Evolutionary conservation across 1,139 yeast genomes (phyloP).

Genomic region (Suhomyces yuchorum): DNA sequence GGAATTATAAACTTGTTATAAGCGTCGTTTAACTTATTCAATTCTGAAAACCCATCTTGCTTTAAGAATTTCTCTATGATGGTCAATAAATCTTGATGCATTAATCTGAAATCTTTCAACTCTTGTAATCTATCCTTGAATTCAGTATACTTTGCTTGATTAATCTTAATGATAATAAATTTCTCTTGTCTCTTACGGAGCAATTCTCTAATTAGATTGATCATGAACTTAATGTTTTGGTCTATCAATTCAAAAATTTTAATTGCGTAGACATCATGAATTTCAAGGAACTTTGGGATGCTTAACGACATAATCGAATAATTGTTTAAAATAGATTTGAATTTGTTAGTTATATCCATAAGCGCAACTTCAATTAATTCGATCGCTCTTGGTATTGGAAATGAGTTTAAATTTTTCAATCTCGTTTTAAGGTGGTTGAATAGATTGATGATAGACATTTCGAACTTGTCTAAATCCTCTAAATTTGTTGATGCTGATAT

Average conservation of each 20-base stretch:
- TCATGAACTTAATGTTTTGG: slow-evolving; percentile 37
- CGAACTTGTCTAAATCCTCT: slow-evolving; percentile 44
- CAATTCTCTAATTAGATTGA: slow-evolving; percentile 67
- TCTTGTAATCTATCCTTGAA: slow-evolving; percentile 51
- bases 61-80: slow-evolving; percentile 33
- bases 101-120: slow-evolving; percentile 48
- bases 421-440: slow-evolving; percentile 63
- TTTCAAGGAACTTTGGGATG: slow-evolving; percentile 24
- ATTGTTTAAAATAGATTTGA: slow-evolving; percentile 25
- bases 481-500: slow-evolving; percentile 32
- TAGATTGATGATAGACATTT: slow-evolving; percentile 47
- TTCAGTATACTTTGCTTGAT: slow-evolving; percentile 42
- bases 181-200: slow-evolving; percentile 74
- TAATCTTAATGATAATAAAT: slow-evolving; percentile 64
- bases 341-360: slow-evolving; percentile 33
- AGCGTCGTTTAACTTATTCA: slow-evolving; percentile 31
- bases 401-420: slow-evolving; percentile 54
- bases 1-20: slow-evolving; percentile 34
- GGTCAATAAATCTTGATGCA: slow-evolving; percentile 54
- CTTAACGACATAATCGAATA: slow-evolving; percentile 31
- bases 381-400: slow-evolving; percentile 68
- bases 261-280: slow-evolving; percentile 20
- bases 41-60: slow-evolving; percentile 16
- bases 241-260: slow-evolving; percentile 33
- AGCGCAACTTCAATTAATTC: slow-evolving; percentile 62